Evolutionary conservation across 441 rosid species (phyloP).

Genomic region (Erodium texanum): DNA sequence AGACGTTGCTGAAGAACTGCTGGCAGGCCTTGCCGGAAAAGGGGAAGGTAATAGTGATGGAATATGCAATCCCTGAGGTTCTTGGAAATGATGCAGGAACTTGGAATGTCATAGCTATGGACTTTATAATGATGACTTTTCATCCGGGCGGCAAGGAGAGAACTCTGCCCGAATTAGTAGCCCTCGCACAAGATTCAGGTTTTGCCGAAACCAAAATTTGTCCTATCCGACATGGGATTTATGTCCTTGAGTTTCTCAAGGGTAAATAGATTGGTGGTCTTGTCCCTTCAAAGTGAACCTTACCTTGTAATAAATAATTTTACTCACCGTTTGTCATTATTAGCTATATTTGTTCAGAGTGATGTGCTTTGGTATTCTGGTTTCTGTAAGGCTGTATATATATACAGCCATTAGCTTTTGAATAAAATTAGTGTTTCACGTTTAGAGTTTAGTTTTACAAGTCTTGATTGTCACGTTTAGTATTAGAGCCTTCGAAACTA

Average conservation of each 20-base stretch:
- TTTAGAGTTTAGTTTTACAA: no score
- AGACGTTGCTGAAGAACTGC: slow-evolving; percentile 3
- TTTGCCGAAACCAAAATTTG: neutral
- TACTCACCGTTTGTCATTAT: no score
- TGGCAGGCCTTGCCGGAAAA: slow-evolving; percentile 2
- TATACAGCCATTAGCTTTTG: no score
- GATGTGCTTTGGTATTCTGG: no score
- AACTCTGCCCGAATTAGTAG: neutral
- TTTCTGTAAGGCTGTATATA: no score
- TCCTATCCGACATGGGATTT: neutral
- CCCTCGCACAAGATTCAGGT: neutral
- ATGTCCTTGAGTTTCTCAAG: slow-evolving; percentile 5
- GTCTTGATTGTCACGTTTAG: no score
- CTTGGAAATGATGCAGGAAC: neutral
- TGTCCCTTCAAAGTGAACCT: no score
- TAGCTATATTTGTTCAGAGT: no score
- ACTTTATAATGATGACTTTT: neutral
- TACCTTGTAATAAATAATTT: no score
- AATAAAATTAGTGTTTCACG: no score
- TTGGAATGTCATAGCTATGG: neutral
- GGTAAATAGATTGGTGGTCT: no score
- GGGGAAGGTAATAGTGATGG: slow-evolving; percentile 7
- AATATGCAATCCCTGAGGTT: neutral
- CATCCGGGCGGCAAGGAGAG: neutral
- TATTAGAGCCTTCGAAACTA: no score